Evolutionary conservation across 2,329 filamentous ascomycete species (phyloP), one percentile per base, ranked within the genome.

Genomic region (Tolypocladium cylindrosporum): DNA sequence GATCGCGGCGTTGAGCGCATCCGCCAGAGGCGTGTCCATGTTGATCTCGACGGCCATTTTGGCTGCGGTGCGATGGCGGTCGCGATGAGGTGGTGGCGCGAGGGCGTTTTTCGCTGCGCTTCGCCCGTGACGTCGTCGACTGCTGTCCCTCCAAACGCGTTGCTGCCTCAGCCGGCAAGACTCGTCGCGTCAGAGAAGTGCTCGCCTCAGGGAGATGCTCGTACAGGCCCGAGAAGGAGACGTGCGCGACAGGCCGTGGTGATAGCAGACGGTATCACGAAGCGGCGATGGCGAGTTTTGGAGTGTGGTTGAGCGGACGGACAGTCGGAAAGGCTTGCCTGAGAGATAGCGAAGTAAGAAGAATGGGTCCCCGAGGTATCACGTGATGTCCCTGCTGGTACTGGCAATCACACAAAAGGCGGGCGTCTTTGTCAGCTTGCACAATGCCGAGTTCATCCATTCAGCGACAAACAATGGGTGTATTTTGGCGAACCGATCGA

Each of bases 1-100:
- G 62, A 97, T 91, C 48, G 87, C 87, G 66, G 80, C 79, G 70
- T 88, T 91, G 57, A 99, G 84, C 63, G 91, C 89, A 65, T 91
- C 84, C 64, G 92, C 92, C 69, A 97, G 79, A 54, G 91, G 90
- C 71, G 92, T 91, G 66, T 89, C 88, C 64, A 89, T 81, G 57
- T 83, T 77, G 63, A 95, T 81, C 71, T 91, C 87, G 74, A 90
- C 82, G 64, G 90, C 80, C 90, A 97, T 97, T 58, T 62, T 80
- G 71, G 64, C 57, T 61, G 51, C 54, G 59, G 27, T 9, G 36
- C 39, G 56, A 21, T 48, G 11, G 40, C 45, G 21, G 7, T 37
- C 8, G 39, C 54, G 24, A 54, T 34, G 24, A 10, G 16, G 48
- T 9, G 16, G 41, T 24, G 58, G 41, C 16, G 34, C 37, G 54